Evolutionary conservation across 805 yeast species (phyloP), one percentile per base, ranked within the genome.

Genomic region (Candida oleophila): DNA sequence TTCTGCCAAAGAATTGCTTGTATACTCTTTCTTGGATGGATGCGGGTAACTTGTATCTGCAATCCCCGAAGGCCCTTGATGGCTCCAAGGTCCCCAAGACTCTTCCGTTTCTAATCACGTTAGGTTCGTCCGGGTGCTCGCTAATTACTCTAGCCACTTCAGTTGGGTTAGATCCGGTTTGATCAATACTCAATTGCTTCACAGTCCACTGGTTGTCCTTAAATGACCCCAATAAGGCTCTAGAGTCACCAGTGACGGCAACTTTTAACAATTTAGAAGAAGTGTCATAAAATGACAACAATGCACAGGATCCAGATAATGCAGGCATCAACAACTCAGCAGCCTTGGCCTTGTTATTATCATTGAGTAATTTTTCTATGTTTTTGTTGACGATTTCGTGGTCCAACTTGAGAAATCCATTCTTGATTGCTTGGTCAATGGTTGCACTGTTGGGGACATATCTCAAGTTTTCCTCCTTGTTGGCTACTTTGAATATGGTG

Each of bases 31-130:
- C 85, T 58, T 95, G 97, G 47, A 89, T 77, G 19, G 83, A 81
- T 50, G 56, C 84, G 61, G 90, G 81, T 74, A 96, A 78, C 62
- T 94, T 94, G 62, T 89, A 94, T 50, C 97, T 79, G 49, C 96
- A 96, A 65, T 94, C 99, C 41, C 99, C 99, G 73, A 94, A 94
- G 1, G 98, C 96, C 58, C 99, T 77, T 0, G 96, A 82, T 12
- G 99, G 99, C 66, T 94, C 98, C 51, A 94, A 76, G 9, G 94
- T 82, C 0, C 99, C 99, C 54, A 94, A 75, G 9, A 94, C 87
- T 58, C 99, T 81, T 3, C 98, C 99, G 51, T 88, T 81, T 53
- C 87, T 76, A 32, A 92, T 78, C 38, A 85, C 96, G 43, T 83
- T 82, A 30, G 89, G 86, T 66, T 92, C 97, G 49, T 83, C 84